phyloP scores from a whole-genome alignment of 2,329 filamentous ascomycete genomes.

The Claviceps sp. region DNA sequence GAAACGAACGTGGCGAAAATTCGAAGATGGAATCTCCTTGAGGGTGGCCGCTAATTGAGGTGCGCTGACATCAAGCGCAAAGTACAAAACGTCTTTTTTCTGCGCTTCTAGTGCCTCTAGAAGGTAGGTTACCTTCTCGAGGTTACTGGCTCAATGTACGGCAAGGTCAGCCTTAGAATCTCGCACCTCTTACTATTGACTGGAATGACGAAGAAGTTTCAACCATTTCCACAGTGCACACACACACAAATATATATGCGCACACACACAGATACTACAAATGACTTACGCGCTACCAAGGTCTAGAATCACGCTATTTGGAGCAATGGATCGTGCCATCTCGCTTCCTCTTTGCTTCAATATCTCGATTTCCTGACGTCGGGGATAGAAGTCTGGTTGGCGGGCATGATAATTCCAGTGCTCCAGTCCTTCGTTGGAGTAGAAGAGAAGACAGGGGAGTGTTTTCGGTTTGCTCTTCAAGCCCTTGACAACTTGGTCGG shows the following conservation, averaged over 20 bases:
- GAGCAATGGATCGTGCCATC: neutral
- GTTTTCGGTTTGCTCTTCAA: neutral
- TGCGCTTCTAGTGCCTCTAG: neutral
- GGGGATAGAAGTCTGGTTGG: conserved; percentile 3
- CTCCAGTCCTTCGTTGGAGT: conserved; percentile 1
- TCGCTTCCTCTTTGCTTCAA: neutral
- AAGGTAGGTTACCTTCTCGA: neutral
- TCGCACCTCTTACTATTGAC: too few species aligned
- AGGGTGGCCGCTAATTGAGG: neutral
- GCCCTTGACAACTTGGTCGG: neutral
- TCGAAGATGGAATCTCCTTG: neutral
- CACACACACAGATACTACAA: too few species aligned
- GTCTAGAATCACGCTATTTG: neutral
- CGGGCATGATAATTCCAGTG: conserved; percentile 1
- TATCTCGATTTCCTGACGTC: neutral
- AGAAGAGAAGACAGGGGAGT: neutral
- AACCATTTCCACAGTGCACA: too few species aligned
- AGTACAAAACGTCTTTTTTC: neutral
- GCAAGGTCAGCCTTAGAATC: neutral
- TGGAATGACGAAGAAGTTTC: too few species aligned
- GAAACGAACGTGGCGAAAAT: neutral
- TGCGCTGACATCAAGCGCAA: neutral
- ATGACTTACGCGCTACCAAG: neutral
- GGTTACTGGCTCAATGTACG: neutral
- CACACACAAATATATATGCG: too few species aligned